Evolutionary conservation across 257 asterid genomes (phyloP).

Genomic region (Nicotiana knightiana): DNA sequence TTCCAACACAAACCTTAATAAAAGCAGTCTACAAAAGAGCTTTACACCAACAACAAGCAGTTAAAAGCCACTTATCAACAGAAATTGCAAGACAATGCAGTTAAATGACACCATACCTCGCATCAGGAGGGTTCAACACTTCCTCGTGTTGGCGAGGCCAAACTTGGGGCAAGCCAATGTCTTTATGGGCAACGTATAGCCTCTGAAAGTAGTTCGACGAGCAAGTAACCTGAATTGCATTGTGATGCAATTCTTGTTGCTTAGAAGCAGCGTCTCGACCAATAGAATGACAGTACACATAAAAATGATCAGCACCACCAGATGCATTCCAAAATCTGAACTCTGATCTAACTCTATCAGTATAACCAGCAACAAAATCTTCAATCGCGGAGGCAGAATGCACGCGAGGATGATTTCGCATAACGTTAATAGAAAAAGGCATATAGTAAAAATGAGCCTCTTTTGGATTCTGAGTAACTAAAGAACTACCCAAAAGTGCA

Average conservation of each 20-base stretch:
- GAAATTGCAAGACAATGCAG: not conserved
- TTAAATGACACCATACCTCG: constrained; percentile 28
- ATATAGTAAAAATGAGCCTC: constrained; percentile 63
- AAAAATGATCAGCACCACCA: constrained; percentile 81
- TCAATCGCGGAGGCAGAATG: constrained; percentile 49
- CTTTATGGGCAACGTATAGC: constrained; percentile 63
- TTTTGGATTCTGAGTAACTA: constrained; percentile 37
- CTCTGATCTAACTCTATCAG: constrained; percentile 37
- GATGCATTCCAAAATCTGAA: constrained; percentile 63
- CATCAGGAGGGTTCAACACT: constrained; percentile 36
- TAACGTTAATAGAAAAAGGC: constrained; percentile 72
- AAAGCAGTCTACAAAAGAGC: too few relatives aligned
- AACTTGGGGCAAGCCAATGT: constrained; percentile 64
- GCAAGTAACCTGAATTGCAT: constrained; percentile 63
- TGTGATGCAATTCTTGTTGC: constrained; percentile 41
- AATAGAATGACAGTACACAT: constrained; percentile 58
- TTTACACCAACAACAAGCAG: not conserved
- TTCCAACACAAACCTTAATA: not conserved
- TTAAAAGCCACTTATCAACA: not conserved
- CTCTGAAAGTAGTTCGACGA: constrained; percentile 80
- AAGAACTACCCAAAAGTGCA: constrained; percentile 50
- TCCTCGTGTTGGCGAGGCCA: constrained; percentile 54
- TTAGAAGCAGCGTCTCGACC: constrained; percentile 65
- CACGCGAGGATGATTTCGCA: constrained; percentile 60
- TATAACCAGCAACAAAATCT: constrained; percentile 50